These are phyloP conservation scores for Rhinocladiella similis DNA, from an alignment of 2,329 filamentous ascomycete species.

Conservation along the genomic window DNA sequence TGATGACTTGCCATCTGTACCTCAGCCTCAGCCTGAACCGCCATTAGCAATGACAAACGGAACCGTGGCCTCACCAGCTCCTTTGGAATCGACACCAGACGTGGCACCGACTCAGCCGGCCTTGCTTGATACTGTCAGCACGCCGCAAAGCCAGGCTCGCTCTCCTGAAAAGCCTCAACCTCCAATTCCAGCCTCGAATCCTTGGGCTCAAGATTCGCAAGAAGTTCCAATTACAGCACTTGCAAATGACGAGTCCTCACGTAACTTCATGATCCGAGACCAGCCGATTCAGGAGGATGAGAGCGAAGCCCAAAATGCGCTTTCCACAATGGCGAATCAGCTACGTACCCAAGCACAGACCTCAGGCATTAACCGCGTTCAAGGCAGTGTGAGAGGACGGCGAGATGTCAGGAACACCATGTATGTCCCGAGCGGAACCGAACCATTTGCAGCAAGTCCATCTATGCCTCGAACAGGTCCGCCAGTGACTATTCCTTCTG, in stretches of 20 bases:
- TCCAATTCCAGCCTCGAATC: constrained; percentile 10
- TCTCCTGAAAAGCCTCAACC: constrained; percentile 12
- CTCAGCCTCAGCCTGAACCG: constrained; percentile 6
- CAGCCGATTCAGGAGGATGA: constrained; percentile 53
- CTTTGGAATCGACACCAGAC: constrained; percentile 13
- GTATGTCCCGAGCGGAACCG: constrained; percentile 61
- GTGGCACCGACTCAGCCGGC: constrained; percentile 13
- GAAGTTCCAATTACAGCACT: constrained; percentile 37
- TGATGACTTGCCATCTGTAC: constrained; percentile 12
- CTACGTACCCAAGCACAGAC: constrained; percentile 49
- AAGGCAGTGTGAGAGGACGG: constrained; percentile 79
- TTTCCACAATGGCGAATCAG: constrained; percentile 51
- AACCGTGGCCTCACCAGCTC: constrained; percentile 5
- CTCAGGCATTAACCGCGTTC: constrained; percentile 62
- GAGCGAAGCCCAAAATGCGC: constrained; percentile 48
- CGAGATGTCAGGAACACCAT: constrained; percentile 91
- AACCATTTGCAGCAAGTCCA: constrained; percentile 27
- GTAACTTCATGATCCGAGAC: constrained; percentile 51
- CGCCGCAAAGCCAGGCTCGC: constrained; percentile 7
- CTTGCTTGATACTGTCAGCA: constrained; percentile 5
- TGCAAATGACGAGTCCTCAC: constrained; percentile 40
- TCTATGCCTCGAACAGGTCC: constrained; percentile 29
- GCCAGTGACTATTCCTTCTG: constrained; percentile 17
- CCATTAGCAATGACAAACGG: constrained; percentile 16
- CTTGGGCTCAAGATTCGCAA: constrained; percentile 34